Evolutionary conservation across 1,139 yeast species (phyloP), one percentile per base, ranked within the genome.

Genomic region (Schizosaccharomyces versatilis): DNA sequence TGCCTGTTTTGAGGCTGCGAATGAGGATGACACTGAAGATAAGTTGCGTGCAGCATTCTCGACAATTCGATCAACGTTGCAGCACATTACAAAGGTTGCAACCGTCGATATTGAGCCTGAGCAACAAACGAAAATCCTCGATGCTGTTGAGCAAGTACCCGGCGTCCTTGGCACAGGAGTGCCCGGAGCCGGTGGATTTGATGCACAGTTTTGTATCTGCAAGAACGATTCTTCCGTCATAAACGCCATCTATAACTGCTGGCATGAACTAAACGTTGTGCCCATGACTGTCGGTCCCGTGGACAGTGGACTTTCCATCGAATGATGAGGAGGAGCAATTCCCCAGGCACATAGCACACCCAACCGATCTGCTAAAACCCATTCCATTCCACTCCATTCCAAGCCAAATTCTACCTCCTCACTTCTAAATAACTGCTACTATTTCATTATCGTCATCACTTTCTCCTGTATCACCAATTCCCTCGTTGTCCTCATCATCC

Each of bases 151-250:
- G 19, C 57, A 62, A 32, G 60, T 83, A 17, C 71, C 71, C 0
- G 98, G 98, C 10, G 93, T 86, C 47, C 63, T 88, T 24, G 94
- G 95, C 0, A 96, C 95, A 9, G 93, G 90, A 39, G 95, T 90
- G 3, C 98, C 98, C 0, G 98, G 98, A 1, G 98, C 98, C 0
- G 98, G 98, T 24, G 98, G 98, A 0, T 83, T 78, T 65, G 98
- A 90, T 69, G 98, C 98, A 0, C 77, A 90, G 44, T 76, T 94
- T 58, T 64, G 88, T 38, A 67, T 90, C 40, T 81, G 81, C 3
- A 69, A 76, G 2, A 79, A 75, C 38, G 65, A 67, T 1, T 67
- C 77, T 3, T 66, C 24, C 14, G 53, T 38, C 7, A 38, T 38
- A 14, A 53, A 36, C 6, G 14, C n/a, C 17, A 53, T 53, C 39